These are phyloP conservation scores for Vinca minor DNA, from an alignment of 257 asterid genomes.

Conservation along the genomic window DNA sequence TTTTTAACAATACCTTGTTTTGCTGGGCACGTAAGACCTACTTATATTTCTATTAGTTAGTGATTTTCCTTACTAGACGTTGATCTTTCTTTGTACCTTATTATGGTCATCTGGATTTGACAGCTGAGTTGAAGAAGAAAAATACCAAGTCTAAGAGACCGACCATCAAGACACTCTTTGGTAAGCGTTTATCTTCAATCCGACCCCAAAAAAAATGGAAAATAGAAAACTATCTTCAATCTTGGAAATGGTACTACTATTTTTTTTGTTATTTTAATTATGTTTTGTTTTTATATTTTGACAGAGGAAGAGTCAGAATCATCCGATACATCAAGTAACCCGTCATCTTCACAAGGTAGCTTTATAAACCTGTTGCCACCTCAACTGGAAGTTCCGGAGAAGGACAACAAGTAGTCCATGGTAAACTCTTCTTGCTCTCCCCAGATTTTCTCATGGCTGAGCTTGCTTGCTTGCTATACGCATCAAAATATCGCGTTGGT, in stretches of 20 bases:
- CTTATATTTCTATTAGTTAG: too few species aligned
- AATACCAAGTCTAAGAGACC: conserved; percentile 67
- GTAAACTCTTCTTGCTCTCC: not conserved
- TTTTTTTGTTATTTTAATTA: too few species aligned
- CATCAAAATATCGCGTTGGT: not conserved
- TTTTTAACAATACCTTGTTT: too few species aligned
- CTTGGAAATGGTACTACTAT: too few species aligned
- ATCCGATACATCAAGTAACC: conserved; percentile 46
- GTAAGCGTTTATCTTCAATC: conserved; percentile 35
- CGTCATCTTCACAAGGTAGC: conserved; percentile 30
- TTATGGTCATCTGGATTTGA: conserved; percentile 14
- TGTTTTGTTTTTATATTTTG: conserved; percentile 10
- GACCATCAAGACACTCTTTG: conserved; percentile 75
- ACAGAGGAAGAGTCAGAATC: conserved; percentile 74
- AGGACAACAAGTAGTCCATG: conserved; percentile 12
- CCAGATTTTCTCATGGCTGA: not conserved
- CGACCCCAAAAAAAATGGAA: too few species aligned
- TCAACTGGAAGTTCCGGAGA: conserved; percentile 22
- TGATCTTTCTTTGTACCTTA: too few species aligned
- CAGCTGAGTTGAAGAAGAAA: conserved; percentile 96
- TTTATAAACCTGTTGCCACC: conserved; percentile 34
- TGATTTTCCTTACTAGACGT: too few species aligned
- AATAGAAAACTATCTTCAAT: too few species aligned
- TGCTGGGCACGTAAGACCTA: too few species aligned
- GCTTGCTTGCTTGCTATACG: conserved; percentile 4